Percentiles rank a stretch among this genome's conserved stretches.
Conservation (phyloP, 768 basidiomycete genomes). For the Russula sp. region DNA sequence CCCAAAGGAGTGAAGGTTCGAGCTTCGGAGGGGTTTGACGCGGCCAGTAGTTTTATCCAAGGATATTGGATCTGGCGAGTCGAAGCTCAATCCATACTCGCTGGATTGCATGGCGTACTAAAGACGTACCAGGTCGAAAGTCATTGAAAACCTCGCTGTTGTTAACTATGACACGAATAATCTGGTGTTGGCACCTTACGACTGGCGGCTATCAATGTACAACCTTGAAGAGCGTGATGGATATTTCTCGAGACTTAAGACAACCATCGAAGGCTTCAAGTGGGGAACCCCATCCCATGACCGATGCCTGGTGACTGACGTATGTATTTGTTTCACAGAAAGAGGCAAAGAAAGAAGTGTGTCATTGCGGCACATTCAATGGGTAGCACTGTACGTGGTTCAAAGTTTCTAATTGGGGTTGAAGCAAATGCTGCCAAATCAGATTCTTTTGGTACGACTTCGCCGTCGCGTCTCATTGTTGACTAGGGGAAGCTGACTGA, state of each 20-base stretch:
- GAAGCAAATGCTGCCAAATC: background rate
- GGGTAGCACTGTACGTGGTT: constrained; percentile 63
- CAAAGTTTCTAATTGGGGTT: background rate
- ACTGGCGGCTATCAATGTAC: constrained; percentile 83
- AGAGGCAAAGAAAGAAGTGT: constrained; percentile 64
- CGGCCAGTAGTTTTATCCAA: constrained; percentile 77
- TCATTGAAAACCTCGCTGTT: constrained; percentile 90
- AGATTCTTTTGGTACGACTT: constrained; percentile 41
- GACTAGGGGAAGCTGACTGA: background rate
- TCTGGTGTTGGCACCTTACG: constrained; percentile 76
- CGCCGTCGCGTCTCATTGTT: background rate
- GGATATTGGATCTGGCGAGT: constrained; percentile 92
- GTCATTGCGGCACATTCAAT: constrained; percentile 85
- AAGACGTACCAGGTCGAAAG: constrained; percentile 57
- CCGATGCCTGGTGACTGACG: background rate
- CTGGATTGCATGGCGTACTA: background rate
- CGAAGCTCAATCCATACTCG: background rate
- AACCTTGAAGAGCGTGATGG: constrained; percentile 91
- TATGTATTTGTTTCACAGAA: constrained; percentile 32
- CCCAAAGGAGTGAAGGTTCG: constrained; percentile 79
- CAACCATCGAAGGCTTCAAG: constrained; percentile 74
- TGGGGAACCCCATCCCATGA: constrained; percentile 24
- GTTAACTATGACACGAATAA: constrained; percentile 92
- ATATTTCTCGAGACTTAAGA: constrained; percentile 79
- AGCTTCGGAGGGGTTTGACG: constrained; percentile 88